Percentiles rank a stretch among this genome's conserved stretches.
phyloP scores from a whole-genome alignment of 176 grass and related monocot species.

The Bolboschoenus planiculmis region DNA sequence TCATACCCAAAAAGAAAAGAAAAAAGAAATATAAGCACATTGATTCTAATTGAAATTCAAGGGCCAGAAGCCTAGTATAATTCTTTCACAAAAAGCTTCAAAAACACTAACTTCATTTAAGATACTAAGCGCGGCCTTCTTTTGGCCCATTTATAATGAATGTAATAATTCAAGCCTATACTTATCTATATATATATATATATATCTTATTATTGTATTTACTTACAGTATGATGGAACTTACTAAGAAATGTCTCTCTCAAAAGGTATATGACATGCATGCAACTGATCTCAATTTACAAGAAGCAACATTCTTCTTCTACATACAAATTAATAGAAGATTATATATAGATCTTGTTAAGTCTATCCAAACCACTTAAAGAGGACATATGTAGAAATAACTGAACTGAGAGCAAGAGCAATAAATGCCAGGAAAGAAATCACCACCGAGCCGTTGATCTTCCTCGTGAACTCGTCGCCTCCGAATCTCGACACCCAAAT shows the following conservation, averaged over 20 bases:
- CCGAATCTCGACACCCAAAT: conserved; percentile 85
- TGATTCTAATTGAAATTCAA: not conserved
- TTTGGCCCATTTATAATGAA: not conserved
- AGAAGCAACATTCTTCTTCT: not conserved
- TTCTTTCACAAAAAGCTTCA: not conserved
- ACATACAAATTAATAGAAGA: conserved; percentile 9
- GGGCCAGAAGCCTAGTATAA: not conserved
- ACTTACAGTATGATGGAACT: not conserved
- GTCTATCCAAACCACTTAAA: conserved; percentile 36
- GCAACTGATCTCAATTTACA: conserved; percentile 6
- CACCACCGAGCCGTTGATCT: conserved; percentile 52
- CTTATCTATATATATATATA: not conserved
- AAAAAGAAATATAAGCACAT: not conserved
- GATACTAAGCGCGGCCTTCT: not conserved
- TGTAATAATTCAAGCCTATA: not conserved
- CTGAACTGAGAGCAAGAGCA: conserved; percentile 50
- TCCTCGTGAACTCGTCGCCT: conserved; percentile 62
- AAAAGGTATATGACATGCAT: not conserved
- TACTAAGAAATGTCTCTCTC: not conserved
- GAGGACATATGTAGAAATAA: conserved; percentile 72
- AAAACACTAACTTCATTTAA: not conserved
- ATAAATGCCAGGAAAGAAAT: conserved; percentile 78
- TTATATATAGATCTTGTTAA: not conserved
- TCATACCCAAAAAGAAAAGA: not conserved
- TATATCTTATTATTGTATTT: not conserved